Base-by-base conservation (phyloP, 2,329 filamentous ascomycete species). In the Fusarium tricinctum region DNA sequence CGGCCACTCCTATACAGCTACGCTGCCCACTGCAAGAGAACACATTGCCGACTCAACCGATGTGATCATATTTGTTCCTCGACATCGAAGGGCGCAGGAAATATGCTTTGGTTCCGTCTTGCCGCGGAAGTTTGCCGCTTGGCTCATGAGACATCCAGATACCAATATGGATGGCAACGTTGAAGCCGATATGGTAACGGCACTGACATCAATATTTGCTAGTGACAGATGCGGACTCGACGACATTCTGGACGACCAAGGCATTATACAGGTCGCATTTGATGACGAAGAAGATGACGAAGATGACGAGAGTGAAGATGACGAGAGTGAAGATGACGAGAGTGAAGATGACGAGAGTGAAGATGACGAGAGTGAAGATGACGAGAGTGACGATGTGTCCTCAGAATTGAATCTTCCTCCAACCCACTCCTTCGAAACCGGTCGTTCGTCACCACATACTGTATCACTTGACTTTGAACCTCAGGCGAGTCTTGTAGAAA, bases 121-220 rank as follows among this genome's bases (percentile, higher is more conserved):
- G 4, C 65, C 67, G 0, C 59, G 61, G n/a, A 69, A 64, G 6
- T 12, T 70, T 19, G 55, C 55, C 0, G 40, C 52, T 15, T 68
- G 69, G 69, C 55, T 71, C 3, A 68, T 66, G 61, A 33, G 44
- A 17, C 28, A 35, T 4, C 49, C 56, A 1, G 28, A 7, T 6
- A 54, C 35, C 15, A n/a, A 39, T 12, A 26, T n/a, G 2, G 32
- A 58, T 13, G 50, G 22, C 6, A 17, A 9, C 14, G 43, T 68
- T 6, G 59, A 68, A n/a, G 4, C 28, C 12, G 57, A 65, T 13
- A 26, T 32, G 8, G 35, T 69, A 4, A 61, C 53, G 6, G 54
- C 49, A 9, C n/a, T 69, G 6, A 68, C 66, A 17, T 57, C 67
- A 3, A 66, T 70, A 9, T 61, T 71, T 39, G 64, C 67, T 1